phyloP scores from a whole-genome alignment of 2,329 filamentous ascomycete genomes.

The Colletotrichum sp. region DNA sequence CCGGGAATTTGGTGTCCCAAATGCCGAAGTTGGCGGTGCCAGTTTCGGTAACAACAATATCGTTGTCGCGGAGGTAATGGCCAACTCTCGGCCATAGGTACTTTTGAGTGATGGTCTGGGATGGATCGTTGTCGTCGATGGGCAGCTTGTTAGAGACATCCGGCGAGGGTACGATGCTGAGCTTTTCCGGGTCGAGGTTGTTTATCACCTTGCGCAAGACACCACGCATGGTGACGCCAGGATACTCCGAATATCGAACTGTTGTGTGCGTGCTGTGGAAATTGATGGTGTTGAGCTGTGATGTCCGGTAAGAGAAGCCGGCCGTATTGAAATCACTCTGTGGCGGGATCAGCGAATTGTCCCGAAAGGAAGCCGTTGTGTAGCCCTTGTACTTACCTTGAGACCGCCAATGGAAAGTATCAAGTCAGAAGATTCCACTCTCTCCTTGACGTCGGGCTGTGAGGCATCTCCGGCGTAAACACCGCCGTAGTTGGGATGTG shows the following conservation, averaged over 20 bases:
- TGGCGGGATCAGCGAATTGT: background rate
- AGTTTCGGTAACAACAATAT: conserved; percentile 86
- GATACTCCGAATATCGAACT: conserved; percentile 81
- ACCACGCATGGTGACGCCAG: conserved; percentile 77
- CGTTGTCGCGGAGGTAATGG: conserved; percentile 72
- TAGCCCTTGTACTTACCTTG: conserved; percentile 37
- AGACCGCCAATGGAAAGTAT: conserved; percentile 73
- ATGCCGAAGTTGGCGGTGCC: conserved; percentile 90
- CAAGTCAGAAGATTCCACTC: conserved; percentile 73
- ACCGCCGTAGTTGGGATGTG: conserved; percentile 76
- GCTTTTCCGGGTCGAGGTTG: conserved; percentile 59
- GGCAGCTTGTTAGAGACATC: conserved; percentile 57
- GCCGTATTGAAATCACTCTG: conserved; percentile 82
- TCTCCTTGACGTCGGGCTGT: conserved; percentile 65
- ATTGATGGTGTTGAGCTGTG: conserved; percentile 79
- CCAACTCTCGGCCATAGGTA: conserved; percentile 82
- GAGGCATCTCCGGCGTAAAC: conserved; percentile 85
- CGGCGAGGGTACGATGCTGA: conserved; percentile 61
- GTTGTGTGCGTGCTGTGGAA: conserved; percentile 77
- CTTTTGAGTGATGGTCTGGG: conserved; percentile 65
- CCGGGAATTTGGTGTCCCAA: conserved; percentile 82
- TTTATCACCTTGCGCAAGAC: conserved; percentile 75
- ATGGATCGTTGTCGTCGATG: conserved; percentile 41
- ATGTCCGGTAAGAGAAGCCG: conserved; percentile 81
- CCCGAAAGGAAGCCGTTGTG: background rate